Base-by-base conservation (phyloP, 2,329 filamentous ascomycete species). In the Didymella segeticola region DNA sequence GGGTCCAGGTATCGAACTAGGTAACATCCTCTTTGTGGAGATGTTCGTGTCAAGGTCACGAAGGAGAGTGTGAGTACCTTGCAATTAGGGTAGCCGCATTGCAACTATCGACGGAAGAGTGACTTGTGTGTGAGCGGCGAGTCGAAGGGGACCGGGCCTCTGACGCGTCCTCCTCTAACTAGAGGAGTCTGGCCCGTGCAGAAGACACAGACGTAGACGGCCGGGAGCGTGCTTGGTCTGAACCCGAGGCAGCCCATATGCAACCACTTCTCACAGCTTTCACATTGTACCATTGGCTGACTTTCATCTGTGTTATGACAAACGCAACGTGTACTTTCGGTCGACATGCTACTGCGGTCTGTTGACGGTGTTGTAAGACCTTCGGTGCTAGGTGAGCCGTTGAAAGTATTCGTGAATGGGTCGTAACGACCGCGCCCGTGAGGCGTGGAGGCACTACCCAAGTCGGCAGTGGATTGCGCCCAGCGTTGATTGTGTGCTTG, bases 261-360 rank as follows among this genome's bases (percentile, higher is more conserved):
- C 25, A 85, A 75, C 81, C 83, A 87, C 61, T 86, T 84, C n/a
- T 77, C 81, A 73, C 85, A 88, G 20, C 81, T 83, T 68, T 84
- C 82, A 72, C 85, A 88, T 74, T 86, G 84, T 39, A 87, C 79
- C 80, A 87, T 84, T 25, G 82, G 68, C 60, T 80, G 79, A 19
- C 80, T 82, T 47, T 80, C 83, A 33, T 83, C 79, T 45, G 78
- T 73, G 14, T 80, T 78, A 43, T 82, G 80, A 64, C 85, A 88
- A 22, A 85, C 70, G 68, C 85, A 88, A 30, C 84, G 79, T 9
- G 83, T 85, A 48, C 63, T 73, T 29, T 80, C 80, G 56, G 73
- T 79, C 56, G 79, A 79, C 17, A 80, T 77, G 60, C 77, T 82
- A 56, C 79, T 81, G 31, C 79, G 79, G 47, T 83, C 81, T 14